These are phyloP conservation scores for Blastobotrys buckinghamii DNA, from an alignment of 1,139 yeast species.

Conservation along the genomic window DNA sequence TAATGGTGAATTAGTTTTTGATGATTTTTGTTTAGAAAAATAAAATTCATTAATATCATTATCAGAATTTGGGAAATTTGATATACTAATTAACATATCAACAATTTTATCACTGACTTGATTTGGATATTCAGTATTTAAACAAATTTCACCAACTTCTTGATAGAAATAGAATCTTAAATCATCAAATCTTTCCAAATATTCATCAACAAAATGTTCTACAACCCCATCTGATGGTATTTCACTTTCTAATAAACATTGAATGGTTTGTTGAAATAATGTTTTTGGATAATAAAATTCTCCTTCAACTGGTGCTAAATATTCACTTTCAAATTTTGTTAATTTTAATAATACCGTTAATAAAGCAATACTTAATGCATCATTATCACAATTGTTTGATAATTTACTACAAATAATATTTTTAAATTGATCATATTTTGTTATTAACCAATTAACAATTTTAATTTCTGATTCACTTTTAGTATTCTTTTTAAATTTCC, in stretches of 20 bases:
- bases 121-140: conserved; percentile 10
- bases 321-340: conserved; percentile 52
- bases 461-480: conserved; percentile 38
- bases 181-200: conserved; percentile 41
- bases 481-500: conserved; percentile 38
- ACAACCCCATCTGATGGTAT: conserved; percentile 43
- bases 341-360: conserved; percentile 60
- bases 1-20: conserved; percentile 39
- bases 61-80: conserved; percentile 24
- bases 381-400: conserved; percentile 18
- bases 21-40: conserved; percentile 33
- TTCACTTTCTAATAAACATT: conserved; percentile 34
- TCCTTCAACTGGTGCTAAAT: conserved; percentile 42
- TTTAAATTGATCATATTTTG: conserved; percentile 55
- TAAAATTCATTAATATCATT: conserved; percentile 29
- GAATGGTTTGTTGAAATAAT: conserved; percentile 49
- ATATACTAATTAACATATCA: conserved; percentile 12
- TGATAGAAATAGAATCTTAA: conserved; percentile 28
- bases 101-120: conserved; percentile 13
- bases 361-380: conserved; percentile 46
- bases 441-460: conserved; percentile 49
- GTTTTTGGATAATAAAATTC: conserved; percentile 60
- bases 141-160: conserved; percentile 18
- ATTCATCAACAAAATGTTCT: conserved; percentile 53
- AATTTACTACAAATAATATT: conserved; percentile 36